Conservation (phyloP, 495 filamentous ascomycete genomes). For the Aspergillus incahuasiensis region DNA sequence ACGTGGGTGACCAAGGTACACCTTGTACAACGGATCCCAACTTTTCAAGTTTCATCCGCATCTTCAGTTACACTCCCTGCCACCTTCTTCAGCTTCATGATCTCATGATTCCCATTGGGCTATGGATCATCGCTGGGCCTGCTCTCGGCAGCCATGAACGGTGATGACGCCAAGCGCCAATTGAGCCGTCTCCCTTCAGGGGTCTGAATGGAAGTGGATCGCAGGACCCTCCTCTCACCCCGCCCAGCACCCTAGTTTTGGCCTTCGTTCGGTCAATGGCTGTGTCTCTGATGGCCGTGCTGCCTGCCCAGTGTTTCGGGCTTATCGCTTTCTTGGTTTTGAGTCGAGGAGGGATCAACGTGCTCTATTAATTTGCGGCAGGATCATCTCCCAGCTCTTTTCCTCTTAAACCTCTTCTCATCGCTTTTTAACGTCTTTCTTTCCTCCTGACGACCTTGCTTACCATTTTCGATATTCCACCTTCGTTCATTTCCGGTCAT, state of each 20-base stretch:
- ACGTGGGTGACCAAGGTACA: too few species aligned
- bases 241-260: constrained; percentile 14
- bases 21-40: background rate
- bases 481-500: constrained; percentile 8
- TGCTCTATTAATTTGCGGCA: background rate
- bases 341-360: background rate
- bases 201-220: constrained; percentile 9
- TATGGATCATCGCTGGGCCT: constrained; percentile 1
- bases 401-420: background rate
- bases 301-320: constrained; percentile 6
- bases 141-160: background rate
- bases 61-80: background rate
- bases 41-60: background rate
- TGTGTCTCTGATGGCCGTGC: background rate
- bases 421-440: constrained; percentile 3
- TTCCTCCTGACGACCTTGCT: constrained; percentile 1
- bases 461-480: constrained; percentile 3
- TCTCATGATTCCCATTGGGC: background rate
- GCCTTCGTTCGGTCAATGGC: constrained; percentile 11
- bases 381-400: background rate
- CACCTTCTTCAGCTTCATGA: background rate
- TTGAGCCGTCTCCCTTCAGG: background rate
- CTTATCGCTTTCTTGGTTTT: background rate
- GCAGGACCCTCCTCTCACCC: background rate
- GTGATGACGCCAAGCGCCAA: constrained; percentile 6